A percentile compares a stretch with the other conserved stretches of the same genome.
Conservation (phyloP, 2,329 filamentous ascomycete species). For the Thermoascus crustaceus region DNA sequence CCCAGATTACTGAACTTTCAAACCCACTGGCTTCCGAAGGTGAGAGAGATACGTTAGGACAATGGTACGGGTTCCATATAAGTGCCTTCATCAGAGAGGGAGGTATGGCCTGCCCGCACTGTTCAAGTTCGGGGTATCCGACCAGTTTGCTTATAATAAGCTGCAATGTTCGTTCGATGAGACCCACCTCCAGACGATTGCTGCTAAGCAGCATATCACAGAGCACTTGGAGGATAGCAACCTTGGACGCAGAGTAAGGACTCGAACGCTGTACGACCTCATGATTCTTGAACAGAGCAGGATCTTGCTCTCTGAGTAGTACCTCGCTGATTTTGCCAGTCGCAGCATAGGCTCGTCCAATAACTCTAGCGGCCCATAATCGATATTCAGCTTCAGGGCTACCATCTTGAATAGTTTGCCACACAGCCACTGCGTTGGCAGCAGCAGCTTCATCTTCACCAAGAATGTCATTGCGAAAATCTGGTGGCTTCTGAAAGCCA, state of each 20-base stretch:
- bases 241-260: constrained; percentile 44
- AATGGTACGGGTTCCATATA: constrained; percentile 35
- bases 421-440: constrained; percentile 58
- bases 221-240: constrained; percentile 54
- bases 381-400: constrained; percentile 61
- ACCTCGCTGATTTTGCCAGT: constrained; percentile 54
- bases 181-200: constrained; percentile 39
- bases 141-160: constrained; percentile 31
- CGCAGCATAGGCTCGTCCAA: constrained; percentile 75
- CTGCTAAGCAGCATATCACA: constrained; percentile 54
- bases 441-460: constrained; percentile 58
- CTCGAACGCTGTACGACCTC: constrained; percentile 4
- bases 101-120: constrained; percentile 30
- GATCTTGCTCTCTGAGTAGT: constrained; percentile 37
- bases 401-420: constrained; percentile 63
- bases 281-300: constrained; percentile 15
- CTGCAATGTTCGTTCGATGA: constrained; percentile 39
- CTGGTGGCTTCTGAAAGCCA: constrained; percentile 58
- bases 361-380: constrained; percentile 74
- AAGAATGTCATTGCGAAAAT: constrained; percentile 58
- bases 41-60: constrained; percentile 23
- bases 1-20: constrained; percentile 10
- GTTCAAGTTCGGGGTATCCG: constrained; percentile 20
- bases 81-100: constrained; percentile 31
- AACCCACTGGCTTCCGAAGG: constrained; percentile 13